A percentile compares a stretch with the other conserved stretches of the same genome.
These are phyloP conservation scores for Aspergillus candidus DNA, from an alignment of 2,329 filamentous ascomycete species.

Conservation along the genomic window DNA sequence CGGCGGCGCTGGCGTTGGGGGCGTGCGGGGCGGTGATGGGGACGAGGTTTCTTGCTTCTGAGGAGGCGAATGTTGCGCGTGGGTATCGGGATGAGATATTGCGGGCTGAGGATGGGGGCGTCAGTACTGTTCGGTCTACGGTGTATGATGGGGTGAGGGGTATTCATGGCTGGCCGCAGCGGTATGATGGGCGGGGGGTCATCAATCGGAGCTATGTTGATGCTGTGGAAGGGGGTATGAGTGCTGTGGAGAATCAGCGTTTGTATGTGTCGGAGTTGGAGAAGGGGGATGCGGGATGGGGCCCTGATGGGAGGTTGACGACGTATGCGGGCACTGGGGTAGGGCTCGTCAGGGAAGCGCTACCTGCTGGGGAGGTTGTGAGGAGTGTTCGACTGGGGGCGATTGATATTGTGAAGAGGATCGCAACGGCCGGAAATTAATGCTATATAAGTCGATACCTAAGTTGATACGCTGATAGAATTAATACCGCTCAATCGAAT, in stretches of 20 bases:
- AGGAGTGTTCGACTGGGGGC: slow-evolving; percentile 40
- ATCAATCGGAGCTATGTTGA: slow-evolving; percentile 51
- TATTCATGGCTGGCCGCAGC: slow-evolving; percentile 52
- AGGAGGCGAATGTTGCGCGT: slow-evolving; percentile 44
- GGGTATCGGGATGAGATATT: slow-evolving; percentile 49
- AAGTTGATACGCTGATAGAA: background rate
- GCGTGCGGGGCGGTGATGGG: slow-evolving; percentile 55
- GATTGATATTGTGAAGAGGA: slow-evolving; percentile 14
- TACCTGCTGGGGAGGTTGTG: slow-evolving; percentile 49
- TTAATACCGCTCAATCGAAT: background rate
- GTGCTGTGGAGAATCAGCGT: slow-evolving; percentile 36
- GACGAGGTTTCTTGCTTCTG: slow-evolving; percentile 55
- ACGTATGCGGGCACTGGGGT: slow-evolving; percentile 59
- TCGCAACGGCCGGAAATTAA: background rate
- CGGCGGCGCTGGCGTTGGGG: slow-evolving; percentile 47
- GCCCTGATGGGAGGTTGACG: slow-evolving; percentile 50
- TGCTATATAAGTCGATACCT: background rate
- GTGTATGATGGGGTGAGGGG: slow-evolving; percentile 52
- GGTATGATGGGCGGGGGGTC: slow-evolving; percentile 54
- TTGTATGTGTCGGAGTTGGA: slow-evolving; percentile 45
- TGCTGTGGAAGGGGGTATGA: slow-evolving; percentile 31
- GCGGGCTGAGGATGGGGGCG: slow-evolving; percentile 46
- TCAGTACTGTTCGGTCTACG: slow-evolving; percentile 45
- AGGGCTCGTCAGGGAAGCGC: slow-evolving; percentile 50
- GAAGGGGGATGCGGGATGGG: slow-evolving; percentile 50